Evolutionary conservation across 202 grass and related monocot species (phyloP).

Genomic region (Alloteropsis angusta): DNA sequence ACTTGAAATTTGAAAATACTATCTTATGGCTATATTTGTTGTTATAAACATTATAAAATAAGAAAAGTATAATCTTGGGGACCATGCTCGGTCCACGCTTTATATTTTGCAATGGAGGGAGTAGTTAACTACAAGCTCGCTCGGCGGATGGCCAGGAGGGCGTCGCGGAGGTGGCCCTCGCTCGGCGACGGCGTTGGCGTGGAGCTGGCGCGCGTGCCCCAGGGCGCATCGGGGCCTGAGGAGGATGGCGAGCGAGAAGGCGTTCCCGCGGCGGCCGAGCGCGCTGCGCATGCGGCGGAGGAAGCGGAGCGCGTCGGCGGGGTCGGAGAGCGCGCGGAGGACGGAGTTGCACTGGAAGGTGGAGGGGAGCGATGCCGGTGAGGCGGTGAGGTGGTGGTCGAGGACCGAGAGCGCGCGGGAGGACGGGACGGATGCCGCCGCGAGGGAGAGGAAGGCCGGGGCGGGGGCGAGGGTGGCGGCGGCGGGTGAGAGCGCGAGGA

Average conservation of each 20-base stretch:
- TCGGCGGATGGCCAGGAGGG: conserved; percentile 38
- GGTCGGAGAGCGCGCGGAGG: conserved; percentile 22
- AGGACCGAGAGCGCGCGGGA: conserved; percentile 5
- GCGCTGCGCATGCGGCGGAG: conserved; percentile 34
- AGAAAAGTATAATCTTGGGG: too few relatives aligned
- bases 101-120: too few relatives aligned
- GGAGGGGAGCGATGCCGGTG: conserved; percentile 14
- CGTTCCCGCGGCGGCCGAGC: conserved; percentile 51
- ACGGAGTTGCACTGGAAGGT: conserved; percentile 52
- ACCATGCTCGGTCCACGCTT: too few relatives aligned
- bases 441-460: conserved; percentile 36
- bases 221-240: conserved; percentile 29
- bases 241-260: conserved; percentile 55
- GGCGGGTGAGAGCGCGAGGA: conserved; percentile 3
- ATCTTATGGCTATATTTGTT: too few relatives aligned
- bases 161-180: conserved; percentile 39
- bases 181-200: conserved; percentile 29
- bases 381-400: conserved; percentile 22
- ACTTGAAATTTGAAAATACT: too few relatives aligned
- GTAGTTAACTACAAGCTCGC: not conserved
- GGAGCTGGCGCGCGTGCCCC: conserved; percentile 36
- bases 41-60: too few relatives aligned
- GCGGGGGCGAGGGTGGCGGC: conserved; percentile 9
- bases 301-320: conserved; percentile 26
- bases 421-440: conserved; percentile 29